These are phyloP conservation scores for Claviceps sp. DNA, from an alignment of 2,329 filamentous ascomycete genomes.

Conservation along the genomic window DNA sequence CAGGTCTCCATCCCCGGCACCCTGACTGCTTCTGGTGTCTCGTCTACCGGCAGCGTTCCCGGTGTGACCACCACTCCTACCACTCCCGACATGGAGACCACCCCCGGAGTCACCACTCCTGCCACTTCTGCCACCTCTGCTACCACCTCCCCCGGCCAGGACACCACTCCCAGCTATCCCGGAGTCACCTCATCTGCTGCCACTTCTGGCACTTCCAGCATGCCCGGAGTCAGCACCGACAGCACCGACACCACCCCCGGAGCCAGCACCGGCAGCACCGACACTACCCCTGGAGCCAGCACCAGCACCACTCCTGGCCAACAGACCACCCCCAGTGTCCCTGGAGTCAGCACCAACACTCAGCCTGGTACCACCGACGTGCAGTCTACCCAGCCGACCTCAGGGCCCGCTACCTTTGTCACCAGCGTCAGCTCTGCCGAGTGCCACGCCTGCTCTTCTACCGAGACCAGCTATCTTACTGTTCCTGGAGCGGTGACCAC, in stretches of 20 bases:
- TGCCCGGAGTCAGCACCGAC: constrained; percentile 3
- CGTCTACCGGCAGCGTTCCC: not conserved
- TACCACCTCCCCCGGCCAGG: not conserved
- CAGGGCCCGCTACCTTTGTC: too few relatives aligned
- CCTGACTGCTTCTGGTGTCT: not conserved
- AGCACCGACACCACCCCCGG: not conserved
- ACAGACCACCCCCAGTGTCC: constrained; percentile 4
- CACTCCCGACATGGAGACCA: constrained; percentile 4
- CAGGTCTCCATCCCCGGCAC: not conserved
- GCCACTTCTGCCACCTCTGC: not conserved
- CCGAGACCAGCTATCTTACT: too few relatives aligned
- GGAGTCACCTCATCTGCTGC: not conserved
- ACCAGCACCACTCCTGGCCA: not conserved
- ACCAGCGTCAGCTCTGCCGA: too few relatives aligned
- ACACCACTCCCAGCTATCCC: constrained; percentile 1
- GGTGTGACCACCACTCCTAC: not conserved
- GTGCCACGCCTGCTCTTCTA: too few relatives aligned
- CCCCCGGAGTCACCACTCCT: constrained; percentile 9
- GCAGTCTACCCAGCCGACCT: too few relatives aligned
- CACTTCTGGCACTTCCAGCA: not conserved
- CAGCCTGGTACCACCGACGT: not conserved
- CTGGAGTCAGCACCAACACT: not conserved
- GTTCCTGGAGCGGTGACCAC: not conserved
- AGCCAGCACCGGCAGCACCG: not conserved
- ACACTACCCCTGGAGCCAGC: not conserved